Conservation (phyloP, 495 filamentous ascomycete species). For the Hypoxylon crocopeplum region DNA sequence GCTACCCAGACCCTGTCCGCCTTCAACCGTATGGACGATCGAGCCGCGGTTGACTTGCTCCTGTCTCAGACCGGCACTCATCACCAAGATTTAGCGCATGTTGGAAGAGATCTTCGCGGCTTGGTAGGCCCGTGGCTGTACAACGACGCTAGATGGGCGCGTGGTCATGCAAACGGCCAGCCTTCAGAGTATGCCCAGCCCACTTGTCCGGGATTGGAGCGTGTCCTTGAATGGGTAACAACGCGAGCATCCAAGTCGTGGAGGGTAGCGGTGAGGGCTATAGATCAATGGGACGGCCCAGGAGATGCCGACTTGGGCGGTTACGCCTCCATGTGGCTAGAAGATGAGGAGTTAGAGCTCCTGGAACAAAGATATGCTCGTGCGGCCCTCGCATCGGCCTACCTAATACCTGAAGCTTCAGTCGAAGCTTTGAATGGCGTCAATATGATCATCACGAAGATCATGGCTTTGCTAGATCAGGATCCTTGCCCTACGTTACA, state of each 20-base stretch:
- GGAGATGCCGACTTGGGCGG: conserved; percentile 79
- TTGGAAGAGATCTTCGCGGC: conserved; percentile 75
- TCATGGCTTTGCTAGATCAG: conserved; percentile 66
- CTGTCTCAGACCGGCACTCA: conserved; percentile 65
- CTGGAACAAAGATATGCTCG: conserved; percentile 72
- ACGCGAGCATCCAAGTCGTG: conserved; percentile 62
- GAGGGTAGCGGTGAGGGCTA: conserved; percentile 63
- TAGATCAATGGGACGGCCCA: conserved; percentile 82
- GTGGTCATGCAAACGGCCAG: conserved; percentile 23
- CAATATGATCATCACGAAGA: conserved; percentile 65
- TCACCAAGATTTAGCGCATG: conserved; percentile 49
- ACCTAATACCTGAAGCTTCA: conserved; percentile 68
- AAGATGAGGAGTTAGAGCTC: conserved; percentile 58
- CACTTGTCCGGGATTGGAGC: conserved; percentile 70
- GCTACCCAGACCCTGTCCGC: conserved; percentile 61
- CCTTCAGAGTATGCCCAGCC: conserved; percentile 13
- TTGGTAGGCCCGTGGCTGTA: conserved; percentile 85
- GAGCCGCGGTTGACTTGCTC: conserved; percentile 69
- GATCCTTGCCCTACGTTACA: conserved; percentile 57
- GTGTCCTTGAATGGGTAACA: conserved; percentile 79
- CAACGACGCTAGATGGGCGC: conserved; percentile 69
- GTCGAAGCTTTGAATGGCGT: conserved; percentile 65
- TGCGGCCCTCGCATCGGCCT: conserved; percentile 74
- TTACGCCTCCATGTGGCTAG: conserved; percentile 61
- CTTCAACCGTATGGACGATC: conserved; percentile 68